Evolutionary conservation across 179 eudicot genomes (phyloP), one percentile per base, ranked within the genome.

Genomic region (Nepenthes alata): DNA sequence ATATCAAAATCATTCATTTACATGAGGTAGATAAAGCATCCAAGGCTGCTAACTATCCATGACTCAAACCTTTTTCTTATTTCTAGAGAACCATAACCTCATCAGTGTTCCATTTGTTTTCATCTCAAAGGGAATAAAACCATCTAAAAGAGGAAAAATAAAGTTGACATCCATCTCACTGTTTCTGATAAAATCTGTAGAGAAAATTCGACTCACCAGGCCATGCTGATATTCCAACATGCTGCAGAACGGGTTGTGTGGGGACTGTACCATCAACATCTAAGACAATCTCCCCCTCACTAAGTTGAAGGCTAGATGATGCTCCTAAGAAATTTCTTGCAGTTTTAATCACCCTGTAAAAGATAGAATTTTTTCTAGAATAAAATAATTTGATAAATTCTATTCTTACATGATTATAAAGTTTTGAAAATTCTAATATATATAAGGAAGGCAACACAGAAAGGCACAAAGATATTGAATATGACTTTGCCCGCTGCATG

Each of bases 201-300:
- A 62, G 57, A 49, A 35, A 35, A 45, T 35, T 61, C 16, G 64
- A 65, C 83, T 80, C 63, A 90, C 95, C 95, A 74, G 94, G 97
- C 97, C 97, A 90, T 62, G 90, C 88, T 62, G 97, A 87, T 47
- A 85, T 83, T 51, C 97, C 97, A 68, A 83, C 62, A 75, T 88
- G 97, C 64, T 90, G 86, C 75, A 87, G 74, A 67, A 90, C 87
- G 60, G 93, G 88, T 66, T 87, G 95, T 10, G 85, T 83, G 57
- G 97, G 95, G 62, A 81, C 86, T 35, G 84, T 82, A 35, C 97
- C 97, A 70, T 87, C 97, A 68, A 83, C 79, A 63, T 90, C 95
- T 70, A 90, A 68, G 61, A 87, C 71, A 70, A 83, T 73, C 67
- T 90, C 97, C 47, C 81, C 93, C 73, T 83, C 84, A 61, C 64